These are phyloP conservation scores for Closterium sp. DNA, from an alignment of 139 green algal genomes.

Conservation along the genomic window DNA sequence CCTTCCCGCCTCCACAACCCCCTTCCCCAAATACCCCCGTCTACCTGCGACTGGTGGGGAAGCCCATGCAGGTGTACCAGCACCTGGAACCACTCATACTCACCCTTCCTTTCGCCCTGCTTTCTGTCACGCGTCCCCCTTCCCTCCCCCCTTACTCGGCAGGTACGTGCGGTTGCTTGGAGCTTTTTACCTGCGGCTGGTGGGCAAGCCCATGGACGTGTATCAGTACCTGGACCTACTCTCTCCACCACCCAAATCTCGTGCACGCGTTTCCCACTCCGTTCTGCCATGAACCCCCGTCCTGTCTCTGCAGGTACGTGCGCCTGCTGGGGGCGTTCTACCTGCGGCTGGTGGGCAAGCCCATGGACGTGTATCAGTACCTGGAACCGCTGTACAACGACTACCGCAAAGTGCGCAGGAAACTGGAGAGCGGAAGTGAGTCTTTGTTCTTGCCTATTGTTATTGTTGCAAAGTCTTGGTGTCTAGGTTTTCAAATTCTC, in stretches of 20 bases:
- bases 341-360: conserved; percentile 83
- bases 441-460: too few species aligned
- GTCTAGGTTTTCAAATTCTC: too few species aligned
- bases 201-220: conserved; percentile 84
- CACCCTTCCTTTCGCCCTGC: too few species aligned
- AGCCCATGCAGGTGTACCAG: too few species aligned
- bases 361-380: conserved; percentile 93
- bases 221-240: conserved; percentile 97
- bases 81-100: too few species aligned
- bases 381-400: conserved; percentile 97
- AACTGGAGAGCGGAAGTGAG: not conserved
- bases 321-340: conserved; percentile 89
- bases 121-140: too few species aligned
- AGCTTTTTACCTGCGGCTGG: conserved; percentile 94
- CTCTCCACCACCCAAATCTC: too few species aligned
- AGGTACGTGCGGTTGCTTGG: conserved; percentile 67
- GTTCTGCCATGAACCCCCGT: too few species aligned
- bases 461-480: too few species aligned
- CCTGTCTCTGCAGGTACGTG: conserved; percentile 48
- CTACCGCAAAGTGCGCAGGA: conserved; percentile 72
- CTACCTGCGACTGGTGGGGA: too few species aligned
- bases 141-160: conserved; percentile 49
- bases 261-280: too few species aligned
- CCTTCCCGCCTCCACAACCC: conserved; percentile 67
- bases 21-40: too few species aligned